These are phyloP conservation scores for Salmacisia buchloeana DNA, from an alignment of 1,284 basidiomycete genomes.

Conservation along the genomic window DNA sequence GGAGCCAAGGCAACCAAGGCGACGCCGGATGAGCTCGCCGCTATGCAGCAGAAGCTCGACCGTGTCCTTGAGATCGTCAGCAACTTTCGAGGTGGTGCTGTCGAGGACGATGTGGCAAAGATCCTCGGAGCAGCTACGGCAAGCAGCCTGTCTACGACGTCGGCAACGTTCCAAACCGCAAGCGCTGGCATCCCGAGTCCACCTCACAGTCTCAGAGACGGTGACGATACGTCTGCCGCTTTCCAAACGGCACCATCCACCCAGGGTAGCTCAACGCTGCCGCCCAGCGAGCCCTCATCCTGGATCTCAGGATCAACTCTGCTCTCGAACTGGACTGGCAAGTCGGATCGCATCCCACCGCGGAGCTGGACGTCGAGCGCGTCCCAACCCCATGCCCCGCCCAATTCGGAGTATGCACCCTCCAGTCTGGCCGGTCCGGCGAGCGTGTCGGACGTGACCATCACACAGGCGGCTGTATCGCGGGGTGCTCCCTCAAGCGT, in stretches of 20 bases:
- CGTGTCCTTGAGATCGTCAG: slow-evolving; percentile 32
- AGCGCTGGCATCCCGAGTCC: slow-evolving; percentile 4
- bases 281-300: neutral
- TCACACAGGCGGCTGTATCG: neutral
- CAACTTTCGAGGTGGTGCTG: slow-evolving; percentile 12
- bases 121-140: neutral
- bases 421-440: neutral
- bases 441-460: slow-evolving; percentile 16
- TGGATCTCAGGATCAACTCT: slow-evolving; percentile 3
- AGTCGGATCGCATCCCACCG: slow-evolving; percentile 21
- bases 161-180: slow-evolving; percentile 2
- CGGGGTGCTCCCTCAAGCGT: neutral
- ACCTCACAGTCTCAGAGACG: neutral
- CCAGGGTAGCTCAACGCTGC: neutral
- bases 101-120: neutral
- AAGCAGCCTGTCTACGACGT: neutral
- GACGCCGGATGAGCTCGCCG: slow-evolving; percentile 25
- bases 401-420: slow-evolving; percentile 23
- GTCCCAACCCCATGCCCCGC: slow-evolving; percentile 28
- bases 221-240: neutral
- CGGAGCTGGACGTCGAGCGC: slow-evolving; percentile 30
- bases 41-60: slow-evolving; percentile 39
- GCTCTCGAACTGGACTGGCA: slow-evolving; percentile 5
- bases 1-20: neutral
- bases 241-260: neutral